Evolutionary conservation across 23 red algal genomes (phyloP).

Genomic region (Cyanidiococcus yangmingshanensis): DNA sequence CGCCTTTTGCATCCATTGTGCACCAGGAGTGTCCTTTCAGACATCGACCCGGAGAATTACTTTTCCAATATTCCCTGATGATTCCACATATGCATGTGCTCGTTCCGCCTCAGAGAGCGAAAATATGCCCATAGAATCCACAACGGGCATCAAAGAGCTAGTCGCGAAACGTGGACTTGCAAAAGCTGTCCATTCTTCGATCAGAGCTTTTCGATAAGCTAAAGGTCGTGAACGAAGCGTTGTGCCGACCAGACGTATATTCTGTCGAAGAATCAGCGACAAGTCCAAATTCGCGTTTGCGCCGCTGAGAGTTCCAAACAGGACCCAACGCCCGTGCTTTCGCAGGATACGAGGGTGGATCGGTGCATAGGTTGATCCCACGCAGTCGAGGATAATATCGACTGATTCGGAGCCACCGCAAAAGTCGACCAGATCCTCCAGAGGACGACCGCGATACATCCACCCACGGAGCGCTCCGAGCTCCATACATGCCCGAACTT

Average conservation of each 20-base stretch:
- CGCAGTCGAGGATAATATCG: slow-evolving; percentile 74
- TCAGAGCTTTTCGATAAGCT: slow-evolving; percentile 12
- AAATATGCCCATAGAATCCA: neutral
- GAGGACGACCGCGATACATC: slow-evolving; percentile 30
- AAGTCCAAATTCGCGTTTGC: slow-evolving; percentile 30
- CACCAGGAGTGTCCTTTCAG: too few relatives aligned
- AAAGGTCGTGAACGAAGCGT: slow-evolving; percentile 22
- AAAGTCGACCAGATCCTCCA: slow-evolving; percentile 31
- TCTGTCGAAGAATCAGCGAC: slow-evolving; percentile 14
- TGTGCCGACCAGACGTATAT: slow-evolving; percentile 12
- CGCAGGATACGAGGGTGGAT: slow-evolving; percentile 41
- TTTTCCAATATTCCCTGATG: slow-evolving; percentile 28
- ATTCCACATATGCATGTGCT: slow-evolving; percentile 26
- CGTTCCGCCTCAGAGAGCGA: neutral
- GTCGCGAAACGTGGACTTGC: slow-evolving; percentile 2
- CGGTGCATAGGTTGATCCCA: slow-evolving; percentile 32
- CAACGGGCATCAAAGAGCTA: slow-evolving; percentile 6
- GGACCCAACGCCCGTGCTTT: slow-evolving; percentile 63
- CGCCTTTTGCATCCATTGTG: too few relatives aligned
- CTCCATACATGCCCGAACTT: slow-evolving; percentile 35
- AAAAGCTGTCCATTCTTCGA: neutral
- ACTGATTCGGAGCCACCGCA: slow-evolving; percentile 36
- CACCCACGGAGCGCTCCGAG: slow-evolving; percentile 50
- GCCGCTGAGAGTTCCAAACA: slow-evolving; percentile 76
- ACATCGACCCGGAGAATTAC: slow-evolving; percentile 5